Base-by-base conservation (phyloP, 2,329 filamentous ascomycete genomes). In the Penicillium sp. region DNA sequence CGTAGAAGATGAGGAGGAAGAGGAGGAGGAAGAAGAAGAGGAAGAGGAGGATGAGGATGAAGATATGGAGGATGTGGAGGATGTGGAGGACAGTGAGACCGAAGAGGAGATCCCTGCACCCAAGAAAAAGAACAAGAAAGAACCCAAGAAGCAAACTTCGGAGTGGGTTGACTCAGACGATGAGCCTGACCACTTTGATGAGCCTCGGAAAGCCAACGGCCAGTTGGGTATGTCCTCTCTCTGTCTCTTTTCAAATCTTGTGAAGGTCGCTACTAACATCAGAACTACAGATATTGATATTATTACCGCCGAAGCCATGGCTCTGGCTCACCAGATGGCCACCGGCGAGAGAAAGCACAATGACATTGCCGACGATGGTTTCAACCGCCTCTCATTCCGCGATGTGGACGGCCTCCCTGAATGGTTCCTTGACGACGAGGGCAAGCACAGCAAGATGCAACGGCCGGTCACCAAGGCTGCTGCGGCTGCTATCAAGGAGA, bases 301-400 rank as follows among this genome's bases (percentile, higher is more conserved):
- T 69, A 96, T 98, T 70, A 99, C 95, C n/a, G 95, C 92, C 5
- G 95, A 99, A 80, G 95, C 96, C 62, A 99, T 99, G 95, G 96
- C 93, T 0, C 83, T 99, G 16, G 96, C 95, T 0, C 95, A 98
- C 64, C 86, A 91, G 70, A 87, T 99, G 57, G 95, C 93, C 3
- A 91, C 89, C 0, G 93, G 93, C 45, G 84, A 93, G 71, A 93
- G 89, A 74, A 90, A 88, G 0, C 89, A 85, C 46, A 77, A 89
- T 54, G 91, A 97, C 65, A 79, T 96, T 5, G 79, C 93, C 46
- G 96, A 99, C 69, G 93, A 98, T 60, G 88, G 87, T 42, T 99
- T 95, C 83, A 97, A 96, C 81, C 95, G 91, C 74, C 90, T 89
- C 72, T 86, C 92, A 3, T 93, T 96, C 80, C 91, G 93, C 51